A percentile compares a stretch with the other conserved stretches of the same genome.
phyloP scores from a whole-genome alignment of 164 flowering plant genomes.

The Dillenia suffruticosa region DNA sequence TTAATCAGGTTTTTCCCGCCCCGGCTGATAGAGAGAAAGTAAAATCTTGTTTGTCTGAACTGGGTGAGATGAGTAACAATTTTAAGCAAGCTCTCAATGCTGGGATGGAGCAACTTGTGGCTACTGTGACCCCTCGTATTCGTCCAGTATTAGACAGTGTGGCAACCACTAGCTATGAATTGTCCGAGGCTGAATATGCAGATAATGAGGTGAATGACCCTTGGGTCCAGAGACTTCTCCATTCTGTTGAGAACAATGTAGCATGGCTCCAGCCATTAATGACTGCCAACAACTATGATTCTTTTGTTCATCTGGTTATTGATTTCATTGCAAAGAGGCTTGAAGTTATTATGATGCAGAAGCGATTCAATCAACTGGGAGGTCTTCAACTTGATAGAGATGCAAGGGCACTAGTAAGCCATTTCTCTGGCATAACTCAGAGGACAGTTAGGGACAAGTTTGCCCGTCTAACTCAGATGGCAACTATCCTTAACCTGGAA shows the following conservation, averaged over 20 bases:
- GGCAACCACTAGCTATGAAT: constrained; percentile 80
- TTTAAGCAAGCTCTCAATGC: constrained; percentile 72
- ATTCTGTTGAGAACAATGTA: constrained; percentile 76
- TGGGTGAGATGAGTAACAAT: constrained; percentile 75
- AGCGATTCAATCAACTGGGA: constrained; percentile 89
- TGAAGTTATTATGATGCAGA: constrained; percentile 98
- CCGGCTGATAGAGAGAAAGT: constrained; percentile 85
- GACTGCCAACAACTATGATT: constrained; percentile 81
- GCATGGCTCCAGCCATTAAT: constrained; percentile 88
- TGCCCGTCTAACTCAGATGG: constrained; percentile 96
- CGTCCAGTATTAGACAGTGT: constrained; percentile 82
- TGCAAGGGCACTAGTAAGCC: constrained; percentile 72
- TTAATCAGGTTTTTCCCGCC: constrained; percentile 68
- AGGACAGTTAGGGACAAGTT: constrained; percentile 95
- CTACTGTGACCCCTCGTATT: constrained; percentile 70
- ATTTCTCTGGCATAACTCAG: constrained; percentile 90
- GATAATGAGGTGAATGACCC: constrained; percentile 95
- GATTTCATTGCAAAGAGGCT: constrained; percentile 87
- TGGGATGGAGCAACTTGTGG: constrained; percentile 81
- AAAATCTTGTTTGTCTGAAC: constrained; percentile 81
- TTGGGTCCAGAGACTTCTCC: constrained; percentile 96
- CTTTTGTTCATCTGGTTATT: constrained; percentile 71
- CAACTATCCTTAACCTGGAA: constrained; percentile 91
- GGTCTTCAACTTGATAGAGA: constrained; percentile 96
- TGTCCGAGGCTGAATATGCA: constrained; percentile 89